phyloP scores from a whole-genome alignment of 2,329 filamentous ascomycete species.

The Mariannaea sp. region DNA sequence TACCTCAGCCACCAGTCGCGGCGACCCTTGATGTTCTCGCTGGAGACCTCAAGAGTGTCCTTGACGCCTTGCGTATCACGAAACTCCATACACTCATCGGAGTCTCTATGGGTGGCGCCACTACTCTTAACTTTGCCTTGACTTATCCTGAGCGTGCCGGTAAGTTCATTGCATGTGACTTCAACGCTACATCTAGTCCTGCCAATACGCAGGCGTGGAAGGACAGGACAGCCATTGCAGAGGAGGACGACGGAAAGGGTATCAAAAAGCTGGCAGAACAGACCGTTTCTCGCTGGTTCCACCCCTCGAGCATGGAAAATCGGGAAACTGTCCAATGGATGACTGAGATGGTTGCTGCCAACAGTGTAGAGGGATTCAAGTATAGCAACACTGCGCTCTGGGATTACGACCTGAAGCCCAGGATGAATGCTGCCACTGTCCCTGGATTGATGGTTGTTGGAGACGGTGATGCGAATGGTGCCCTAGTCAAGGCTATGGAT shows the following conservation, averaged over 20 bases:
- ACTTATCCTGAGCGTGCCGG: conserved; percentile 62
- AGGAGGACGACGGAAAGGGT: conserved; percentile 59
- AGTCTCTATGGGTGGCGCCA: conserved; percentile 82
- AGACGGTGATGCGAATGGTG: conserved; percentile 70
- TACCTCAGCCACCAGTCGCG: conserved; percentile 53
- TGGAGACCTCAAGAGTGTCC: conserved; percentile 67
- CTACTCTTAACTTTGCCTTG: conserved; percentile 73
- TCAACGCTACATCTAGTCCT: conserved; percentile 72
- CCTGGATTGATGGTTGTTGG: conserved; percentile 74
- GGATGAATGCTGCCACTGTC: conserved; percentile 58
- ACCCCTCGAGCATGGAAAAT: conserved; percentile 56
- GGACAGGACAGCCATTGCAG: conserved; percentile 72
- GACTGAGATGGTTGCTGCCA: conserved; percentile 69
- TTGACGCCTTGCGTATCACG: conserved; percentile 71
- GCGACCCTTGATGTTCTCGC: conserved; percentile 69
- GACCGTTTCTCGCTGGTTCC: conserved; percentile 82
- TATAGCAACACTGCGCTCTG: conserved; percentile 72
- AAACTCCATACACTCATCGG: conserved; percentile 72
- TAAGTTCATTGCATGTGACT: conserved; percentile 76
- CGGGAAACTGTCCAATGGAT: conserved; percentile 58
- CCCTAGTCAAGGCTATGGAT: conserved; percentile 79
- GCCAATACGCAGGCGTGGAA: conserved; percentile 81
- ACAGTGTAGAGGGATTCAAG: conserved; percentile 71
- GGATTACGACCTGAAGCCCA: conserved; percentile 68
- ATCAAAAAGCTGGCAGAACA: conserved; percentile 69